Evolutionary conservation across 768 basidiomycete genomes (phyloP), one percentile per base, ranked within the genome.

Genomic region (Pulveroboletus sp.): DNA sequence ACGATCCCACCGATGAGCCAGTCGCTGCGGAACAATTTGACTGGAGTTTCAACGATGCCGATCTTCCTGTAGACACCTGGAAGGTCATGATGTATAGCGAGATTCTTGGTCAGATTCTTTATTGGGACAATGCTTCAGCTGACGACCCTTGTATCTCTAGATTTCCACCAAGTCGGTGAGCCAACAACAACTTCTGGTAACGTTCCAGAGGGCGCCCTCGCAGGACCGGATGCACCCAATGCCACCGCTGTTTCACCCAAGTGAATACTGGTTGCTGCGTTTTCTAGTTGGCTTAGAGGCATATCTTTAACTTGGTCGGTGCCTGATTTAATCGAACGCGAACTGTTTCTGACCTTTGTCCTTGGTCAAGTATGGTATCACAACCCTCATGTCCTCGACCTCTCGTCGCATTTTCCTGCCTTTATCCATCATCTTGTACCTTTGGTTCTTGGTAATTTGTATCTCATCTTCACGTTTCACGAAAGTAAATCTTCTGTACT

Each of bases 61-160:
- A 99, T 68, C 76, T 99, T 38, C 97, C 97, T 0, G 90, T 98
- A 11, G 97, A 99, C 62, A 95, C 92, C 1, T 99, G 97, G 97
- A 98, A 97, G 72, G 95, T 97, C 64, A 99, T 99, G 97, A 99
- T 99, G 95, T 98, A 98, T 75, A 89, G 86, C 60, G 95, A 99
- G 71, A 98, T 97, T 55, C 76, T 97, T 12, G 93, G 94, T 93
- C 61, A 53, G 85, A 70, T 16, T 42, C 20, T 23, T 41, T 20
- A 9, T n/a, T 29, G 11, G 17, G 11, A 39, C 17, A 19, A 13
- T 14, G 40, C 32, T n/a, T 46, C 16, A 20, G 33, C 32, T 54
- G 19, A 51, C 20, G 7, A 11, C 25, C 14, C 17, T 38, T n/a
- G 9, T 21, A 13, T 35, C 37, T 32, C 35, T 47, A 90, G 88